Evolutionary conservation across 495 filamentous ascomycete species (phyloP).

Genomic region (Peziza echinospora): DNA sequence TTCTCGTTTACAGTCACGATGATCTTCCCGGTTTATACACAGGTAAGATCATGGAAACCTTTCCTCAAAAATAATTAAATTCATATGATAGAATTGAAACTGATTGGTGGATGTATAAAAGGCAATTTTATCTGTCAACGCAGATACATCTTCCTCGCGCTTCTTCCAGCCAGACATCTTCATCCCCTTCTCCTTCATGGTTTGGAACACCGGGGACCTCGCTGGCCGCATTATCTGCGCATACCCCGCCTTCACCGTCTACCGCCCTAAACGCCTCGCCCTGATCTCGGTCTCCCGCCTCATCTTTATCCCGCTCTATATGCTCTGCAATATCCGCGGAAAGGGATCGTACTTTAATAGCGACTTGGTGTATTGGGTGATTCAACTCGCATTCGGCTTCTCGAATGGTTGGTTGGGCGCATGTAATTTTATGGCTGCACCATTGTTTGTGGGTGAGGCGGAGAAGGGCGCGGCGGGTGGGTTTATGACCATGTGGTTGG

Average conservation of each 20-base stretch:
- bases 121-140: constrained; percentile 44
- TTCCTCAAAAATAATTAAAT: too few relatives aligned
- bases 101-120: too few relatives aligned
- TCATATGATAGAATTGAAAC: too few relatives aligned
- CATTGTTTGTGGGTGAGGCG: constrained; percentile 49
- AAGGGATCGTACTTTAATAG: constrained; percentile 46
- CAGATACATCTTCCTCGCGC: constrained; percentile 27
- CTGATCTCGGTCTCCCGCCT: constrained; percentile 37
- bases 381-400: constrained; percentile 64
- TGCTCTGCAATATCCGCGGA: constrained; percentile 66
- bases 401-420: constrained; percentile 72
- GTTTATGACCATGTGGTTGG: constrained; percentile 80
- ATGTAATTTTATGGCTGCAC: constrained; percentile 75
- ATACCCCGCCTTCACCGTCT: constrained; percentile 37
- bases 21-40: constrained; percentile 85
- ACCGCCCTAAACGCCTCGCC: constrained; percentile 41
- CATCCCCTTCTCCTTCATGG: constrained; percentile 72
- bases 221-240: constrained; percentile 49
- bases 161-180: constrained; percentile 54
- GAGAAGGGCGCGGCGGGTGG: constrained; percentile 78
- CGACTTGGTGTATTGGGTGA: constrained; percentile 69
- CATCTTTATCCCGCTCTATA: constrained; percentile 62
- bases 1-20: constrained; percentile 67
- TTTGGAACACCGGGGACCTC: constrained; percentile 87
- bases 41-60: constrained; percentile 21